phyloP scores from a whole-genome alignment of 2,329 filamentous ascomycete genomes.

The Diplodia scrobiculata region DNA sequence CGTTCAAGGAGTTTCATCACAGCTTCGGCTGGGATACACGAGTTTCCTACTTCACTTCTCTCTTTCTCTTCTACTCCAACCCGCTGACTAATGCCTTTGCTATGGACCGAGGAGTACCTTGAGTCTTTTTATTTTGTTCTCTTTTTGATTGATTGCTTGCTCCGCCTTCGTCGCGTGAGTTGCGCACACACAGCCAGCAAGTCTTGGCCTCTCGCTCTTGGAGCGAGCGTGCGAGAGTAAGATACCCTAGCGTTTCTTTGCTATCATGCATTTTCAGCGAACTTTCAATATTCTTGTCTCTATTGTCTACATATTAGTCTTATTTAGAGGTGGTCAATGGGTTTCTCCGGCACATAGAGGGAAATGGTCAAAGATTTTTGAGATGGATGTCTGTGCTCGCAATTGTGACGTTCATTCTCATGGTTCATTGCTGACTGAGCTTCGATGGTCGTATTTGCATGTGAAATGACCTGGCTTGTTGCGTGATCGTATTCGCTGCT shows the following conservation, averaged over 20 bases:
- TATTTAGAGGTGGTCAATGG: background rate
- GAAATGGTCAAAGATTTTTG: background rate
- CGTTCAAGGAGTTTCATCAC: constrained; percentile 5
- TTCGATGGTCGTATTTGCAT: background rate
- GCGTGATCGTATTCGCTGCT: background rate
- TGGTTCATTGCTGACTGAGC: background rate
- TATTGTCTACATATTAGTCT: background rate
- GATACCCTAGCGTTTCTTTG: constrained; percentile 22
- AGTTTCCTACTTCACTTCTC: constrained; percentile 4
- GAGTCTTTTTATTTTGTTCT: background rate
- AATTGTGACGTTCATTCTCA: background rate
- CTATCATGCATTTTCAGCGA: background rate
- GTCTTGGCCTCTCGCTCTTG: background rate
- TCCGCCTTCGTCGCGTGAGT: constrained; percentile 2
- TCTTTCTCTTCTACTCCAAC: background rate
- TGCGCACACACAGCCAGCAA: background rate
- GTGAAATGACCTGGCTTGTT: background rate
- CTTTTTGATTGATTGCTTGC: constrained; percentile 6
- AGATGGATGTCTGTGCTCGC: background rate
- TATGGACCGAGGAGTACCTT: background rate
- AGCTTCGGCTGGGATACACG: constrained; percentile 1
- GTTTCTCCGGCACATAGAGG: background rate
- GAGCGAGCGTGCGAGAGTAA: constrained; percentile 15
- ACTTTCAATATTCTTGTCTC: constrained; percentile 1
- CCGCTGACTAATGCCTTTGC: background rate